A percentile compares a stretch with the other conserved stretches of the same genome.
phyloP scores from a whole-genome alignment of 805 yeast species.

The Cyberlindnera mycetangii region DNA sequence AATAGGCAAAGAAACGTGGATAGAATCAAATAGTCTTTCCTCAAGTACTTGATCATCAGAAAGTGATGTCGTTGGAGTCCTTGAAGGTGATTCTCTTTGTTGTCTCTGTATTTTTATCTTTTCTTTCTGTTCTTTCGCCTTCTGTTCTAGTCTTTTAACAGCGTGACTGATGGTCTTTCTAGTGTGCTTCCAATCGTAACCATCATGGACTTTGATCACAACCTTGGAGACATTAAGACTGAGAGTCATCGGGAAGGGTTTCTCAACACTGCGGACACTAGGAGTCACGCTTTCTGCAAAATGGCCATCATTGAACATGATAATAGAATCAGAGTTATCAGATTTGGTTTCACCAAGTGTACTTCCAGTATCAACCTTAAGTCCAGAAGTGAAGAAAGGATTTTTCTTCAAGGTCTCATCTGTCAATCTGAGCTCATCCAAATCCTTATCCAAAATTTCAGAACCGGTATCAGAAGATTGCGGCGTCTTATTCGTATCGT shows the following conservation, averaged over 20 bases:
- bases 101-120: conserved; percentile 6
- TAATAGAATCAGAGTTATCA: conserved; percentile 20
- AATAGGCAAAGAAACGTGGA: conserved; percentile 62
- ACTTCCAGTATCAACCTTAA: background rate
- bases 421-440: conserved; percentile 27
- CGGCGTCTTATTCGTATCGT: conserved; percentile 5
- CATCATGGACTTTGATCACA: conserved; percentile 66
- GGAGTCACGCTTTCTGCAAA: conserved; percentile 14
- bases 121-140: conserved; percentile 32
- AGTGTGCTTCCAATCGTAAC: conserved; percentile 88
- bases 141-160: conserved; percentile 56
- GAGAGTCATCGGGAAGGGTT: conserved; percentile 18
- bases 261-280: conserved; percentile 3
- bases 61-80: background rate
- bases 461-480: conserved; percentile 12
- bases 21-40: conserved; percentile 74
- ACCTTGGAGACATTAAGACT: conserved; percentile 35
- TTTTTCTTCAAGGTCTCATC: conserved; percentile 13
- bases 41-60: conserved; percentile 39
- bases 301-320: conserved; percentile 27
- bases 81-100: background rate
- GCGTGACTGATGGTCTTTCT: conserved; percentile 63
- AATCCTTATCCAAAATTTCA: conserved; percentile 30
- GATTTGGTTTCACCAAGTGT: conserved; percentile 9
- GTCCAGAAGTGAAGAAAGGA: conserved; percentile 15